A percentile compares a stretch with the other conserved stretches of the same genome.
Conservation (phyloP, 257 asterid genomes). For the Primulina huaijiensis region DNA sequence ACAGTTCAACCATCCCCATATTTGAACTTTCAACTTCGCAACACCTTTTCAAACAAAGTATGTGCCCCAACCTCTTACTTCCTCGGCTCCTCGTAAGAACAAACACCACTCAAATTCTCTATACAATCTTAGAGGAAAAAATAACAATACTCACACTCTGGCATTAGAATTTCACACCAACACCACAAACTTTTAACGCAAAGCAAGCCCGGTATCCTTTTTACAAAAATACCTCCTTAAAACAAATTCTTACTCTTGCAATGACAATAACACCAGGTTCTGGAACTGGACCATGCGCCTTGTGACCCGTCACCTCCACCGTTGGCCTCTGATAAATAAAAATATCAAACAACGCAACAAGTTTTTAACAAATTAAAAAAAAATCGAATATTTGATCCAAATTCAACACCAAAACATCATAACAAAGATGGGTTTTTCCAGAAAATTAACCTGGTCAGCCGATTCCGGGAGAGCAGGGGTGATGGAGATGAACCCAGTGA, state of each 20-base stretch:
- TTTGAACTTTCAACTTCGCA: too few species aligned
- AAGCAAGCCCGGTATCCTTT: background rate
- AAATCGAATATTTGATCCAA: background rate
- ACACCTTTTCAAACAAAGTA: background rate
- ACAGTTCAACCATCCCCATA: too few species aligned
- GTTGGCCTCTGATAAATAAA: conserved; percentile 54
- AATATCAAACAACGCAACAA: conserved; percentile 25
- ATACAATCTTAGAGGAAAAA: background rate
- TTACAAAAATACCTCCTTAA: background rate
- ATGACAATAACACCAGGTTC: conserved; percentile 73
- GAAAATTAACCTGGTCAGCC: conserved; percentile 46
- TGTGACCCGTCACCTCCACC: conserved; percentile 82
- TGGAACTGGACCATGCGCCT: conserved; percentile 95
- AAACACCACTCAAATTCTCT: background rate
- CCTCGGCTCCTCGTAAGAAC: background rate
- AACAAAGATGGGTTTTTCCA: background rate
- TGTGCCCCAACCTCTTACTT: background rate
- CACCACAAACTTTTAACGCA: conserved; percentile 10
- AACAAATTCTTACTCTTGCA: conserved; percentile 60
- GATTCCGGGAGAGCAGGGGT: conserved; percentile 49
- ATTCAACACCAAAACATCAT: background rate
- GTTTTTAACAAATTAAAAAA: conserved; percentile 5
- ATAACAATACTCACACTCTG: background rate
- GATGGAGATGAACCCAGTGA: conserved; percentile 68
- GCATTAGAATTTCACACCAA: background rate